phyloP scores from a whole-genome alignment of 768 basidiomycete species.

The Psilocybe tampanensis region DNA sequence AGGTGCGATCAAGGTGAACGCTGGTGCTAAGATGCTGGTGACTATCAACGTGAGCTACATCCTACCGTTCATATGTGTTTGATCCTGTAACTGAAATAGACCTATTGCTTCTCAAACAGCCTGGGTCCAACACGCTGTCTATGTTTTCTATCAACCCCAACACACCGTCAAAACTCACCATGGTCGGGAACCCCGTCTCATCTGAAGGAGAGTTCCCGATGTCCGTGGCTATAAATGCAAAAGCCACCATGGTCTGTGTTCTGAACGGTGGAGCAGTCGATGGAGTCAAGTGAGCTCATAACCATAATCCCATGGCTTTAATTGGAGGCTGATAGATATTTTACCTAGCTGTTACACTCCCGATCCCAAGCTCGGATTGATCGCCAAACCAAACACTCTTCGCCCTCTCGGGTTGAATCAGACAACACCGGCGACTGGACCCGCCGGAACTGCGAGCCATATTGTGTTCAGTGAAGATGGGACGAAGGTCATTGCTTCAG shows the following conservation, averaged over 20 bases:
- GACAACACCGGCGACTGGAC: slow-evolving; percentile 52
- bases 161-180: slow-evolving; percentile 41
- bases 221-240: slow-evolving; percentile 38
- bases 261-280: slow-evolving; percentile 47
- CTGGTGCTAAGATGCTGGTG: slow-evolving; percentile 4
- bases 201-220: slow-evolving; percentile 55
- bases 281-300: slow-evolving; percentile 30
- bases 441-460: slow-evolving; percentile 45
- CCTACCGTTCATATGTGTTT: neutral
- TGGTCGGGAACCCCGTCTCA: slow-evolving; percentile 45
- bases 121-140: slow-evolving; percentile 49
- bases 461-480: slow-evolving; percentile 49
- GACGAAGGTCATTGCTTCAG: slow-evolving; percentile 45
- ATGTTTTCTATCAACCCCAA: slow-evolving; percentile 43
- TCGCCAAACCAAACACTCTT: slow-evolving; percentile 39
- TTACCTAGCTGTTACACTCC: slow-evolving; percentile 44
- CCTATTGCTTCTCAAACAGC: slow-evolving; percentile 23
- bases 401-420: slow-evolving; percentile 49
- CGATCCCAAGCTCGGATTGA: slow-evolving; percentile 42
- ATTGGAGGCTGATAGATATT: neutral
- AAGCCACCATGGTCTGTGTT: slow-evolving; percentile 33
- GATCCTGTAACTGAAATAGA: neutral
- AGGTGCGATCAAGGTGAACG: slow-evolving; percentile 5
- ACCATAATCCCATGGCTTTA: too few species aligned
- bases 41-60: neutral